phyloP scores from a whole-genome alignment of 345 rosid species.

The Eucalyptus melliodora region DNA sequence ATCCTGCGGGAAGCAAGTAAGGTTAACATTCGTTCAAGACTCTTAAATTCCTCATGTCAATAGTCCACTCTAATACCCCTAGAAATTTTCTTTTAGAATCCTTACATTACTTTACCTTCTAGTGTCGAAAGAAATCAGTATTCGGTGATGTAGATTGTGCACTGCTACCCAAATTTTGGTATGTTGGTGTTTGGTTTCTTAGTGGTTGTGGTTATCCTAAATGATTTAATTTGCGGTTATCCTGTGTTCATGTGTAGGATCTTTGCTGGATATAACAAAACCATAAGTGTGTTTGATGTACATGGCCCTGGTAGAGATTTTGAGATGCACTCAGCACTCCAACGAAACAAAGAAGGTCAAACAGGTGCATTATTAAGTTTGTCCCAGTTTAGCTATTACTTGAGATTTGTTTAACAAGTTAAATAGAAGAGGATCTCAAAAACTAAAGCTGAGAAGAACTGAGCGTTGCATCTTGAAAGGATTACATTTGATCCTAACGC shows the following conservation, averaged over 20 bases:
- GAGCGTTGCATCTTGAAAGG: background rate
- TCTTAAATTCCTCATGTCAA: background rate
- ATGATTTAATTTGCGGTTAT: background rate
- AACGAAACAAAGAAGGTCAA: constrained; percentile 89
- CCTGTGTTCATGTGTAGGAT: constrained; percentile 30
- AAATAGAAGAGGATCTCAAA: background rate
- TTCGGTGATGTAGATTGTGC: background rate
- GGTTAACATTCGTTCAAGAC: background rate
- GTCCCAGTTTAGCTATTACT: background rate
- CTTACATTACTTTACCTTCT: background rate
- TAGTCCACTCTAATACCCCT: background rate
- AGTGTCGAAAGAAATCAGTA: background rate
- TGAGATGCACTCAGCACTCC: constrained; percentile 50
- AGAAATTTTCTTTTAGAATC: background rate
- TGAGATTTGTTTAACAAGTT: background rate
- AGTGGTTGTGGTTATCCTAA: background rate
- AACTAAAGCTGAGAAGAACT: background rate
- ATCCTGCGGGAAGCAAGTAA: constrained; percentile 84
- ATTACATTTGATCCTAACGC: background rate
- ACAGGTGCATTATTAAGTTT: constrained; percentile 28
- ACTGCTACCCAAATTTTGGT: background rate
- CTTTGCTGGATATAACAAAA: constrained; percentile 84
- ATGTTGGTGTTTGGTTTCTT: background rate
- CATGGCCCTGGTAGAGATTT: constrained; percentile 97
- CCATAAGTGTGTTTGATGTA: constrained; percentile 67